A percentile compares a stretch with the other conserved stretches of the same genome.
These are phyloP conservation scores for Telfairia occidentalis DNA, from an alignment of 331 rosid species.

Conservation along the genomic window DNA sequence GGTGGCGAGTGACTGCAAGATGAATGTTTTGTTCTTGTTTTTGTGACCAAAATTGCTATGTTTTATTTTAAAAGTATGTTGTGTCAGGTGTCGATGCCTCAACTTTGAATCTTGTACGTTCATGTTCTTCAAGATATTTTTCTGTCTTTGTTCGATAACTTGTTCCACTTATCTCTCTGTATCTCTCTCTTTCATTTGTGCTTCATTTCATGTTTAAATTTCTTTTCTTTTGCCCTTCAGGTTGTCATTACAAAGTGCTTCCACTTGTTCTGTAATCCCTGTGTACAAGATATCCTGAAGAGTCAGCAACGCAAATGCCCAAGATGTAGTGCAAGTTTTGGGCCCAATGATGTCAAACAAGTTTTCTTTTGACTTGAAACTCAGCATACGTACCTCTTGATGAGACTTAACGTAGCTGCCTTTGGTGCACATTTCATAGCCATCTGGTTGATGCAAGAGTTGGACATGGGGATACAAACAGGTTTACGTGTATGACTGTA, in stretches of 20 bases:
- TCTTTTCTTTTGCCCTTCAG: slow-evolving; percentile 26
- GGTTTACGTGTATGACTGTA: slow-evolving; percentile 28
- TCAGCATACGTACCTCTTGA: slow-evolving; percentile 7
- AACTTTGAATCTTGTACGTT: background rate
- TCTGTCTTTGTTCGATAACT: background rate
- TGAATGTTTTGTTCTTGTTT: background rate
- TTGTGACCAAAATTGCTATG: background rate
- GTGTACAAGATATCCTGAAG: slow-evolving; percentile 62
- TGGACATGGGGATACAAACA: slow-evolving; percentile 24
- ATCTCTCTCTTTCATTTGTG: background rate
- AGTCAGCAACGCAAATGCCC: slow-evolving; percentile 93
- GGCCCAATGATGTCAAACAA: slow-evolving; percentile 82
- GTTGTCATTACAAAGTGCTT: slow-evolving; percentile 97
- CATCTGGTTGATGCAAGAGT: slow-evolving; percentile 16
- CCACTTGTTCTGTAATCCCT: slow-evolving; percentile 90
- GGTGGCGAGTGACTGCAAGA: background rate
- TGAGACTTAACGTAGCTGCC: background rate
- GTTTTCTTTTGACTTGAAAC: slow-evolving; percentile 58
- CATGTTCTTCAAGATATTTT: background rate
- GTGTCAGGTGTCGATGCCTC: background rate
- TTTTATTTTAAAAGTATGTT: background rate
- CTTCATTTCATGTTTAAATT: background rate
- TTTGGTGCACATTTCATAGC: slow-evolving; percentile 14
- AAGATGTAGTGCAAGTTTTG: slow-evolving; percentile 61
- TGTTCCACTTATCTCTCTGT: background rate